Evolutionary conservation across 108 stramenopile species (phyloP), one percentile per base, ranked within the genome.

Genomic region (Cyclotella sp.): DNA sequence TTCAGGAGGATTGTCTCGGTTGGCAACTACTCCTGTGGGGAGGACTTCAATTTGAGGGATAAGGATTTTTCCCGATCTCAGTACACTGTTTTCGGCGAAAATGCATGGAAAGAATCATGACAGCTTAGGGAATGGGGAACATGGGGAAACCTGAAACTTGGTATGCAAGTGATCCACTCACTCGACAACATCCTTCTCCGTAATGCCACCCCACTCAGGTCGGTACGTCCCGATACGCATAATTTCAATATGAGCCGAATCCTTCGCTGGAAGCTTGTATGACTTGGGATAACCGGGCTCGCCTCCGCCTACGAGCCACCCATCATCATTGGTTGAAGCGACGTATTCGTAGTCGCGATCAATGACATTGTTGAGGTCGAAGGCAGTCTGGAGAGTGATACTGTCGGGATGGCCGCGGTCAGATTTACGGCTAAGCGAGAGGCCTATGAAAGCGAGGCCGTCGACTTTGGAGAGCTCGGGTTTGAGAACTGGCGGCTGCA

Each of bases 271-370:
- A 13, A 95, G 82, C 66, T 95, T 95, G 83, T 90, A 95, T 14
- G 85, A 82, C 42, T 67, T 81, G 40, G 92, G 92, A 61, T 88
- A 88, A 16, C 90, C 91, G n/a, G 94, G 91, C 59, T 95, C 95
- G 9, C 92, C 92, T 11, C 95, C 95, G 60, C 95, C 95, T 3
- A 91, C 92, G 14, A 95, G 83, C 95, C 95, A 95, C n/a, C 95
- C 95, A 70, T 95, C 91, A 59, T 95, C 95, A 70, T 95, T 92
- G 0, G 95, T 93, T 0, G 88, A 81, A 24, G 64, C 54, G n/a
- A 95, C 18, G 76, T 80, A 91, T 54, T 95, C 83, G 63, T 95
- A 93, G 19, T 82, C 79, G 15, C 85, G 85, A 68, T 88, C 92
- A 44, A 87, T 72, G 21, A 92, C 79, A 28, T 87, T 71, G 77